Base-by-base conservation (phyloP, 148 eudicot genomes). In the Simmondsia chinensis region DNA sequence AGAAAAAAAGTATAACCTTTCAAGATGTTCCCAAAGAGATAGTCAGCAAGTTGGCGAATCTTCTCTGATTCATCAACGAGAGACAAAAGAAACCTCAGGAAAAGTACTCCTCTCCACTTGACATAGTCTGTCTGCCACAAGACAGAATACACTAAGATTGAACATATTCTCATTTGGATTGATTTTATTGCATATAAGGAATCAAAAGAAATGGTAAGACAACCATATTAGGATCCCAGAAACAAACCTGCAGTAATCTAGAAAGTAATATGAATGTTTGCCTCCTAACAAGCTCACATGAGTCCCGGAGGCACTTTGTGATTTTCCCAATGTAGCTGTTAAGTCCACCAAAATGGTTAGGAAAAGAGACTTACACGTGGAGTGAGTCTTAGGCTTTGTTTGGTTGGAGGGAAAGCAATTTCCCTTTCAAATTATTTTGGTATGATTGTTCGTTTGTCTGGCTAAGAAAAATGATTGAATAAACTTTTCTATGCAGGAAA, bases 71-170 rank as follows among this genome's bases (percentile, higher is more conserved):
- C 99, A 39, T 91, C 99, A 21, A 86, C 96, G 43, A 91, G 85
- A 32, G 86, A 72, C 48, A 91, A 54, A 12, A 91, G 68, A 62
- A 91, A 91, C 16, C 94, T 72, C 43, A 91, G 77, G 50, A 91
- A 91, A 57, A 91, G 94, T 31, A 82, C 64, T 28, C 99, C 99
- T 68, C 95, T 74, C 95, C 99, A 91, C 71, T 91, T 91, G 59
- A 91, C 99, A 60, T 91, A 91, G 70, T 91, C 99, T 48, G 89
- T 75, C 99, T 91, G 72, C 43, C 68, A 48, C 11, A 50, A 44
- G 18, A 28, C 24, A 3, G 17, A 18, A 21, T 28, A 38, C 22
- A 34, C 2, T 27, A 11, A 56, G 48, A 38, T 50, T 24, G 35
- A 21, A 38, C 15, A 21, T 21, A n/a, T 1, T 15, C 21, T 11